Base-by-base conservation (phyloP, 1,139 yeast species). In the Keqinozyma sinolaborantium region DNA sequence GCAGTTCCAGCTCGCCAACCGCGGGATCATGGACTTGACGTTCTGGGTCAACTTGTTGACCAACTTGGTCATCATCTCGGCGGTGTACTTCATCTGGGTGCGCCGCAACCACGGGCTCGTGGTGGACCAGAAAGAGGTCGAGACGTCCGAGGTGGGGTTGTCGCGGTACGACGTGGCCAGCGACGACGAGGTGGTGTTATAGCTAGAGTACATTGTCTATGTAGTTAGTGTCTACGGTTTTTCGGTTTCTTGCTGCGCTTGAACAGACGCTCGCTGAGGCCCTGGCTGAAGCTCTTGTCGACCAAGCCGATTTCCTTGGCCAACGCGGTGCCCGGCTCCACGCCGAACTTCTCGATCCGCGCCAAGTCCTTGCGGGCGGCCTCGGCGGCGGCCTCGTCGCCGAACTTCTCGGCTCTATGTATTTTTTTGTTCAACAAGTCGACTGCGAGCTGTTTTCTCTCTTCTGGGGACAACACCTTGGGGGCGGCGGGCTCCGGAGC, bases 261-360 rank as follows among this genome's bases (percentile, higher is more conserved):
- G 38, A 41, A 45, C 33, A 39, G 43, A 23, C 39, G 39, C 23
- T 43, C 42, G 8, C 41, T 33, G 11, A 45, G 39, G 14, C 53
- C 52, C 5, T 39, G 32, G 21, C 47, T 47, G 26, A 69, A 60
- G 19, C 56, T 49, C 13, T 45, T 50, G 47, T 65, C 70, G 31
- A 62, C 70, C 34, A 78, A 53, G 0, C 88, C 88, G 32, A 83
- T 65, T 51, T 82, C 88, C 43, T 63, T 65, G 23, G 88, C 87
- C 43, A 83, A 63, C 6, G 82, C 73, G 30, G 85, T 79, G 35
- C 81, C 81, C 19, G 70, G 58, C 40, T 81, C 83, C 34, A 87
- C 77, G 15, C 97, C 97, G 50, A 87, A 88, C 64, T 85, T 86
- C 52, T 82, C 83, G 41, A 87, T 78, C 50, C 97, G 75, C 21